phyloP scores from a whole-genome alignment of 768 basidiomycete genomes.

The Leccinum rimulosum region DNA sequence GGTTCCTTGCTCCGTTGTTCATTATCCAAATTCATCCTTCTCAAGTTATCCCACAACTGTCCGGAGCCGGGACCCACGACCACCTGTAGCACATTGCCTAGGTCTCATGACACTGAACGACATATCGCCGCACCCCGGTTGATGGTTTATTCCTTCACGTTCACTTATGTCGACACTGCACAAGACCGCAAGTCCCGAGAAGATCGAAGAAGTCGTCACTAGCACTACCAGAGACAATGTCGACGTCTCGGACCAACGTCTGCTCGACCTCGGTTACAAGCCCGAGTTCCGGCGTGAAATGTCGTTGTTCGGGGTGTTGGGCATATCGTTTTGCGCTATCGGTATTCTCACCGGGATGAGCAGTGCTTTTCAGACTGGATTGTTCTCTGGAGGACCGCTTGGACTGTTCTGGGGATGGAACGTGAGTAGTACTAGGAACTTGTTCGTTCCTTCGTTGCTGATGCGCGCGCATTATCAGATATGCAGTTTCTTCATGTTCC shows the following conservation, averaged over 20 bases:
- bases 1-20: not conserved
- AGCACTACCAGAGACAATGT: not conserved
- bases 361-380: conserved; percentile 56
- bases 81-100: not conserved
- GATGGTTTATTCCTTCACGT: not conserved
- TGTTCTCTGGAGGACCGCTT: conserved; percentile 56
- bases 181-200: conserved; percentile 7
- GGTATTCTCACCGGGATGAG: conserved; percentile 62
- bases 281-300: conserved; percentile 58
- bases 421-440: conserved; percentile 36
- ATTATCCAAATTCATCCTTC: not conserved
- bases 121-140: not conserved
- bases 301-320: conserved; percentile 56
- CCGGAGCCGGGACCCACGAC: conserved; percentile 5
- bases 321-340: conserved; percentile 59
- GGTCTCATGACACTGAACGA: not conserved
- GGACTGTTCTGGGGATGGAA: conserved; percentile 67
- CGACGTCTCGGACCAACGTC: conserved; percentile 36
- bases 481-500: conserved; percentile 57
- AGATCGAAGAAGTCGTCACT: conserved; percentile 12
- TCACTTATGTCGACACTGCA: conserved; percentile 6
- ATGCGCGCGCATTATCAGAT: conserved; percentile 32
- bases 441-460: not conserved
- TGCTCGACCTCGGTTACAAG: conserved; percentile 52
- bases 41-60: conserved; percentile 8